These are phyloP conservation scores for Globisporangium cylindrosporum DNA, from an alignment of 352 stramenopile species.

Conservation along the genomic window DNA sequence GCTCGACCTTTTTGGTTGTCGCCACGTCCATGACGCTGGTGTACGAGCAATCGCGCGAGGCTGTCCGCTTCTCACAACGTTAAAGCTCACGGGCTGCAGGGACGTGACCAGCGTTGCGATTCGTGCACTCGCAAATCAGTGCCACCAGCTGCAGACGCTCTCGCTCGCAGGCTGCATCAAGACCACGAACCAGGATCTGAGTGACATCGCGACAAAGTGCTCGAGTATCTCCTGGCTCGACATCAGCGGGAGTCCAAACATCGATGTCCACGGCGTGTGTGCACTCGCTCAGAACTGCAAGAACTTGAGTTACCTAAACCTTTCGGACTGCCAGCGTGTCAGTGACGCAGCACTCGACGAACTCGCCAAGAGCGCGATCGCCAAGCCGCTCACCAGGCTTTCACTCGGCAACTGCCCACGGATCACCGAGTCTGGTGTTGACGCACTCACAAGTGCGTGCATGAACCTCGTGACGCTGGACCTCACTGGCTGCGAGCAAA, in stretches of 20 bases:
- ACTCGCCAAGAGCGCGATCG: constrained; percentile 25
- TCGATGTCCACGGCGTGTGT: constrained; percentile 58
- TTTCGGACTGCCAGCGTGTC: constrained; percentile 76
- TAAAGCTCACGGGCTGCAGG: constrained; percentile 85
- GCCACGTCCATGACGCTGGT: constrained; percentile 81
- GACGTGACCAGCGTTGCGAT: constrained; percentile 78
- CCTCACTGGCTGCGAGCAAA: constrained; percentile 69
- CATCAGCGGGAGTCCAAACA: constrained; percentile 71
- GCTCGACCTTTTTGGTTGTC: constrained; percentile 87
- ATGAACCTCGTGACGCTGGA: constrained; percentile 84
- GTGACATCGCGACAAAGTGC: constrained; percentile 48
- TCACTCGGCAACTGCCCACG: constrained; percentile 63
- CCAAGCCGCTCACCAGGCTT: constrained; percentile 34
- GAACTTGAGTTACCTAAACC: constrained; percentile 60
- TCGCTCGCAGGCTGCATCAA: constrained; percentile 81
- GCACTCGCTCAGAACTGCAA: constrained; percentile 56
- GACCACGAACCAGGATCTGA: constrained; percentile 75
- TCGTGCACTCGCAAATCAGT: constrained; percentile 67
- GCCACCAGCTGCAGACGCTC: constrained; percentile 65
- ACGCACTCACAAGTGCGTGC: constrained; percentile 51
- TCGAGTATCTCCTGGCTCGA: constrained; percentile 73
- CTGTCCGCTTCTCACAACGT: constrained; percentile 78
- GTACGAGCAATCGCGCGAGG: constrained; percentile 80
- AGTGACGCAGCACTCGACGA: constrained; percentile 60
- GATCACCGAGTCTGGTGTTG: constrained; percentile 74